Evolutionary conservation across 2,329 filamentous ascomycete genomes (phyloP), one percentile per base, ranked within the genome.

Genomic region (Albophoma yamanashiensis): DNA sequence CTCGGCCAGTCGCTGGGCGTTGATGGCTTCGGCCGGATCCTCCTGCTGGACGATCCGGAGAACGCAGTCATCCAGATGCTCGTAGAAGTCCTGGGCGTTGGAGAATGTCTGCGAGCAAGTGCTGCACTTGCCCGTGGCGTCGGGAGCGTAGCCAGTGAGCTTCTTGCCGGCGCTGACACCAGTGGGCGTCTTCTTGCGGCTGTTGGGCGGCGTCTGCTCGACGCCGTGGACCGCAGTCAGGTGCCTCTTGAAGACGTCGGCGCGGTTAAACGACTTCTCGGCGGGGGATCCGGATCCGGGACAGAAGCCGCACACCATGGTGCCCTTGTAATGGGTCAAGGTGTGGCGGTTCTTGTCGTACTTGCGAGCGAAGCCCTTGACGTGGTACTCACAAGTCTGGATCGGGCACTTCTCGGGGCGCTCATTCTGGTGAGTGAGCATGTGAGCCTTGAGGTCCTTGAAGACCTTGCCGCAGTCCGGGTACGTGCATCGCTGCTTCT

Each of bases 281-380:
- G 89, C 89, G 9, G 91, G 84, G 5, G 91, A 93, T 4, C 92
- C 92, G 36, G 90, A 91, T 40, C 91, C 91, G 1, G 92, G 91
- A 68, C 92, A 96, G 78, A 96, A 97, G 38, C 91, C 92, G 71
- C 92, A 97, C 31, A 96, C 91, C 92, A 96, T 96, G 56, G 90
- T 96, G 47, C 92, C 92, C 77, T 96, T 96, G 82, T 96, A 97
- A 73, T 97, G 92, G 6, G 92, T 97, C 63, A 96, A 76, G 6
- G 92, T 96, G 73, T 97, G 92, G 53, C 92, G 81, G 76, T 96
- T 96, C 82, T 96, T 96, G 79, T 97, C 92, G 72, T 97, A 97
- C 76, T 96, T 96, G 67, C 92, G 83, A 14, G 92, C 92, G 70
- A 97, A 97, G 4, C 92, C 92, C 76, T 96, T 96, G 69, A 83